Conservation (phyloP, 768 basidiomycete species). For the Rhizopogon vulgaris region DNA sequence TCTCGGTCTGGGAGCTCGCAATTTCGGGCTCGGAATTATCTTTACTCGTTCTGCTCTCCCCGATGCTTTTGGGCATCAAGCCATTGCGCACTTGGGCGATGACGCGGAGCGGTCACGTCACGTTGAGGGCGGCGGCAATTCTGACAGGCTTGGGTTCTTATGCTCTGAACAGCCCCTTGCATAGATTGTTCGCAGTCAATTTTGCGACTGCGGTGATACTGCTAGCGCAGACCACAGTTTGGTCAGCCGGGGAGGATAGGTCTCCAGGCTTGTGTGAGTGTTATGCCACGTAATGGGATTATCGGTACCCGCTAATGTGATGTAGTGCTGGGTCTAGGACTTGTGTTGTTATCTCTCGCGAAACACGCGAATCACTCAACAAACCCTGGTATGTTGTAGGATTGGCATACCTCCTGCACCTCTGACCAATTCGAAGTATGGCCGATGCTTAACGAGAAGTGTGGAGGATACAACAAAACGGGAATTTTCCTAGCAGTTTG, state of each 20-base stretch:
- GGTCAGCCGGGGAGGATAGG: conserved; percentile 37
- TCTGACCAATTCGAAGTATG: conserved; percentile 46
- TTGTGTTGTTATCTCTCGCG: conserved; percentile 58
- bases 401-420: not conserved
- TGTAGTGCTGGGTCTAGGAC: conserved; percentile 61
- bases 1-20: conserved; percentile 87
- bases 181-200: conserved; percentile 53
- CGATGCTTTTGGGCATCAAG: conserved; percentile 48
- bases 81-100: conserved; percentile 39
- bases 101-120: conserved; percentile 42
- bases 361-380: conserved; percentile 79
- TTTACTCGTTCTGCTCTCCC: conserved; percentile 65
- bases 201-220: conserved; percentile 46
- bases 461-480: conserved; percentile 65
- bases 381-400: conserved; percentile 53
- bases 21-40: conserved; percentile 79
- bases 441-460: conserved; percentile 63
- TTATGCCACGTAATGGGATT: not conserved
- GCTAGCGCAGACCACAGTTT: conserved; percentile 46
- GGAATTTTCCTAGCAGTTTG: conserved; percentile 54
- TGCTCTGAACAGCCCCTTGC: conserved; percentile 40
- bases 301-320: not conserved
- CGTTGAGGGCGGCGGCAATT: conserved; percentile 39
- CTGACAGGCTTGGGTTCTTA: conserved; percentile 52
- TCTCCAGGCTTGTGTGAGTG: conserved; percentile 48